Percentiles rank a stretch among this genome's conserved stretches.
phyloP scores from a whole-genome alignment of 208 protist species.

The Naegleria fowleri region DNA sequence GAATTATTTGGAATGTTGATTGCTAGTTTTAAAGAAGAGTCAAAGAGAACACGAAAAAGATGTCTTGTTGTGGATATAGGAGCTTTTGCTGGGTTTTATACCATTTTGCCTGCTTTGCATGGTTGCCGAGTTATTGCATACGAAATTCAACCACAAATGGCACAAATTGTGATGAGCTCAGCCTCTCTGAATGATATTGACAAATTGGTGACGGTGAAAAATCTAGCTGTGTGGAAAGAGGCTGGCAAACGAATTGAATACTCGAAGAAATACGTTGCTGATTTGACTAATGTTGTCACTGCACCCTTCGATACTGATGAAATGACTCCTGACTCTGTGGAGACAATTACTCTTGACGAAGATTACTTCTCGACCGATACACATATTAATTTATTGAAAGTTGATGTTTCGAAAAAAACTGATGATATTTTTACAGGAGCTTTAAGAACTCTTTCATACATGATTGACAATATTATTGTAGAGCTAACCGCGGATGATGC shows the following conservation, averaged over 20 bases:
- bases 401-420: not conserved
- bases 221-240: not conserved
- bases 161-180: not conserved
- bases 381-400: not conserved
- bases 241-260: not conserved
- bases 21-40: not conserved
- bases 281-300: not conserved
- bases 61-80: not conserved
- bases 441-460: not conserved
- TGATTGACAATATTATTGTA: not conserved
- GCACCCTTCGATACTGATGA: not conserved
- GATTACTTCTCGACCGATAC: not conserved
- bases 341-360: not conserved
- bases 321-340: not conserved
- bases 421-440: not conserved
- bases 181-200: not conserved
- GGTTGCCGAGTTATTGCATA: not conserved
- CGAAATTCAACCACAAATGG: conserved; percentile 1
- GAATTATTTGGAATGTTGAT: conserved; percentile 1
- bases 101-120: not conserved
- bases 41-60: not conserved
- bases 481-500: not conserved
- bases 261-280: not conserved
- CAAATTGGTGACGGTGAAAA: not conserved
- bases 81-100: not conserved